These are phyloP conservation scores for Glycine latifolia DNA, from an alignment of 306 rosid species.

Conservation along the genomic window DNA sequence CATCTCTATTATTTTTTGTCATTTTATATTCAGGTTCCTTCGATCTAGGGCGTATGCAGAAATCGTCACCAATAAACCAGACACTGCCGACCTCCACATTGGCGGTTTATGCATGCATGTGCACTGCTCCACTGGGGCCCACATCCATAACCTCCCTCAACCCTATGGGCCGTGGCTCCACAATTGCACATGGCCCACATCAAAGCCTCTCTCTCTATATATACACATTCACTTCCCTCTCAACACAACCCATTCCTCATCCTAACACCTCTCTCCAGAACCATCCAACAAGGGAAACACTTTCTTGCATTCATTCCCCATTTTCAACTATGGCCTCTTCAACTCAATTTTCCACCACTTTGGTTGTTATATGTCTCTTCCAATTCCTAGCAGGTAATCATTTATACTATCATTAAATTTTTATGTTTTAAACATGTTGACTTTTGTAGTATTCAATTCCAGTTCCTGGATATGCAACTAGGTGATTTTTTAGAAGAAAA, in stretches of 20 bases:
- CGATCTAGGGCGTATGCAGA: slow-evolving; percentile 6
- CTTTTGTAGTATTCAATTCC: too few relatives aligned
- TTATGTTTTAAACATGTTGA: not conserved
- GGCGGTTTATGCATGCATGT: slow-evolving; percentile 43
- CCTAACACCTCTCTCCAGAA: slow-evolving; percentile 28
- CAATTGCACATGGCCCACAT: slow-evolving; percentile 22
- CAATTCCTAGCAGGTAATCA: slow-evolving; percentile 55
- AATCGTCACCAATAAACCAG: not conserved
- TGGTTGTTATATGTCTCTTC: slow-evolving; percentile 42
- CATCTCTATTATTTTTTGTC: not conserved
- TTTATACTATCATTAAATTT: not conserved
- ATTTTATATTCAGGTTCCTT: slow-evolving; percentile 31
- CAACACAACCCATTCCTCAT: not conserved
- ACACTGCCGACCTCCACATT: slow-evolving; percentile 47
- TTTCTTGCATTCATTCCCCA: not conserved
- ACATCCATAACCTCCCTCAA: too few relatives aligned
- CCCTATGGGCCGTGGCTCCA: not conserved
- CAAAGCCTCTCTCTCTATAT: not conserved
- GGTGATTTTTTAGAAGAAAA: too few relatives aligned
- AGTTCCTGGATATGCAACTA: too few relatives aligned
- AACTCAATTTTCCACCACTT: slow-evolving; percentile 2
- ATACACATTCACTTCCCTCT: slow-evolving; percentile 31
- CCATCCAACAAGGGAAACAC: slow-evolving; percentile 14
- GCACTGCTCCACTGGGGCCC: slow-evolving; percentile 45
- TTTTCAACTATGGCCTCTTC: slow-evolving; percentile 46